Percentiles rank a stretch among this genome's conserved stretches.
Evolutionary conservation across 2,329 filamentous ascomycete species (phyloP).

Genomic region (Colletotrichum higginsianum): DNA sequence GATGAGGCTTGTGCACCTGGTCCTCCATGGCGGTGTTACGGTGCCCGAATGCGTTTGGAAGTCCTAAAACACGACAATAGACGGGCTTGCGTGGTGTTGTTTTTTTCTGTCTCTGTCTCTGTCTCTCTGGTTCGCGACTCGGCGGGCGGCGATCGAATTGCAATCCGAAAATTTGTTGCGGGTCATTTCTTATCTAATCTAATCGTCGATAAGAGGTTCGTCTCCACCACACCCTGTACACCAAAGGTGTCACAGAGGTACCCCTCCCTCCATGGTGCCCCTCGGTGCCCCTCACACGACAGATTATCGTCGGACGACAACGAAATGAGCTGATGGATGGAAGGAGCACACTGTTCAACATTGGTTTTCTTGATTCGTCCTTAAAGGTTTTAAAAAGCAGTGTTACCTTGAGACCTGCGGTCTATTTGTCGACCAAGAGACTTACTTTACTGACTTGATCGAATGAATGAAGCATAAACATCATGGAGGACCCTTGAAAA

Average conservation of each 20-base stretch:
- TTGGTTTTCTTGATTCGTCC: too few relatives aligned
- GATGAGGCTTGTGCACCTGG: constrained; percentile 88
- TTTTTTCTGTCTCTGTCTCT: constrained; percentile 13
- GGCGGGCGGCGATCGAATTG: constrained; percentile 20
- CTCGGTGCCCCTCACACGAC: not conserved
- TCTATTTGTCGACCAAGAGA: not conserved
- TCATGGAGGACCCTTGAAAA: not conserved
- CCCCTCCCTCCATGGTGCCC: constrained; percentile 11
- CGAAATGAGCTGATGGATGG: not conserved
- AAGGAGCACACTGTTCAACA: not conserved
- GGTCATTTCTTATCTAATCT: constrained; percentile 34
- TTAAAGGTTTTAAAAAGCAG: too few relatives aligned
- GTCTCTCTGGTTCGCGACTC: constrained; percentile 28
- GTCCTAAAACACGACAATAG: constrained; percentile 25
- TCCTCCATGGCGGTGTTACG: constrained; percentile 76
- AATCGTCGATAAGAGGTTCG: not conserved
- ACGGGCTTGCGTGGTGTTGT: not conserved
- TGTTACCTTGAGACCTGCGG: too few relatives aligned
- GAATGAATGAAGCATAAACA: not conserved
- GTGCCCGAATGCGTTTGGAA: constrained; percentile 15
- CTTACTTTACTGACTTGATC: not conserved
- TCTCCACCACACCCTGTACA: not conserved
- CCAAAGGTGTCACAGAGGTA: not conserved
- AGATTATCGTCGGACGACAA: not conserved
- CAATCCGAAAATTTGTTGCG: constrained; percentile 37